Conservation (phyloP, 2,329 filamentous ascomycete genomes). For the Fusarium pininemorale region DNA sequence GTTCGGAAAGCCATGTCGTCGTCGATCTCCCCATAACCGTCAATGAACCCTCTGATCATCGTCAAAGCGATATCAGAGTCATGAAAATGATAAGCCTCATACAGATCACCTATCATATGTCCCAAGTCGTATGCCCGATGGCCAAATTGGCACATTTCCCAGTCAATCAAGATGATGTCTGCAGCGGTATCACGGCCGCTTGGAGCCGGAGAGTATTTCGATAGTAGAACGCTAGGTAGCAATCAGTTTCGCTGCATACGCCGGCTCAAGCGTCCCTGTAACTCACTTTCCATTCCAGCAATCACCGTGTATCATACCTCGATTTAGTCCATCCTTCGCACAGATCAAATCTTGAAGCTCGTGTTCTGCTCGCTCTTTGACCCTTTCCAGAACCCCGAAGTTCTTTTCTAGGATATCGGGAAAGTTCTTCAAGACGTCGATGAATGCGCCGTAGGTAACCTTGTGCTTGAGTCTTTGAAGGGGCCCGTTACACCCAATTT, state of each 20-base stretch:
- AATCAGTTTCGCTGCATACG: not conserved
- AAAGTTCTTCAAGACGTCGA: not conserved
- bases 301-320: not conserved
- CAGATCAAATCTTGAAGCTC: not conserved
- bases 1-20: not conserved
- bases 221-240: not conserved
- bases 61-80: not conserved
- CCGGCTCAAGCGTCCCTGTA: fast-evolving
- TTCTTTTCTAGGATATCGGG: not conserved
- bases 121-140: not conserved
- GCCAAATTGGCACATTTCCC: not conserved
- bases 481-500: not conserved
- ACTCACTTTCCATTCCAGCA: not conserved
- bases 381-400: not conserved
- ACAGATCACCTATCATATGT: not conserved
- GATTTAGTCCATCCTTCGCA: not conserved
- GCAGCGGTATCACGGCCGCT: fast-evolving
- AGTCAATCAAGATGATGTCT: not conserved
- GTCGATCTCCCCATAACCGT: not conserved
- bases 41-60: not conserved
- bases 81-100: not conserved
- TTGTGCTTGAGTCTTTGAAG: not conserved
- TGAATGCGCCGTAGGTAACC: not conserved
- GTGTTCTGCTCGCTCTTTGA: not conserved
- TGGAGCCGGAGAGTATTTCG: not conserved